Base-by-base conservation (phyloP, 441 rosid species). In the Hypseocharis bilobata region DNA sequence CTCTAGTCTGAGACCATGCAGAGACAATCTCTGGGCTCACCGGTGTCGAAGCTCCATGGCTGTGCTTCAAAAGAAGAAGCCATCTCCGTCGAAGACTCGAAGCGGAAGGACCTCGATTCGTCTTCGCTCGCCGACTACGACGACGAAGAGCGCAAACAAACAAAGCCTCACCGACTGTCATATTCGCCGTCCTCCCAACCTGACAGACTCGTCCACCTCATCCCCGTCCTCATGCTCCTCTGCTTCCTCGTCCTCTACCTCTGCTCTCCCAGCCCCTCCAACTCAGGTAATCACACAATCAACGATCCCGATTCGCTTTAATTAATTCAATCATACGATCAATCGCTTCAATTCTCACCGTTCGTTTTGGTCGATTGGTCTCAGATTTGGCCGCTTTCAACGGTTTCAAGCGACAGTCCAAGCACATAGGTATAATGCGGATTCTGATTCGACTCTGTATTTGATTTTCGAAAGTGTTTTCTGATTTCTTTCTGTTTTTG, bases 161-260 rank as follows among this genome's bases (percentile, higher is more conserved):
- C 70, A 7, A 87, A 81, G 25, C 82, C 83, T 11, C 78, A 81
- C 70, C 85, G 88, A 60, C 65, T 84, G 26, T 26, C 69, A 0
- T 63, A 83, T 7, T 56, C 87, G 19, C 70, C 74, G 17, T 54
- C 76, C 19, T 54, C 76, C 19, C 77, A 73, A 3, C 88, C 81
- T 17, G 85, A 81, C 76, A 86, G 80, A 67, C 77, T 89, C 64
- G 68, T 89, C 7, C 98, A 92, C 82, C 74, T 89, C 40, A 86
- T 92, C 47, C 98, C 98, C 0, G 61, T 92, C 58, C 88, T 92
- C 66, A 82, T 89, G 71, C 71, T 92, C 69, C 14, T 83, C 73
- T 92, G 98, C 73, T 84, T 92, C 65, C 73, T 92, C 72, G 68
- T 89, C 60, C 96, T 92, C 69, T 89, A 81, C 70, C 83, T 89